A percentile compares a stretch with the other conserved stretches of the same genome.
These are phyloP conservation scores for Ganoderma lucidum DNA, from an alignment of 1,284 basidiomycete species.

Conservation along the genomic window DNA sequence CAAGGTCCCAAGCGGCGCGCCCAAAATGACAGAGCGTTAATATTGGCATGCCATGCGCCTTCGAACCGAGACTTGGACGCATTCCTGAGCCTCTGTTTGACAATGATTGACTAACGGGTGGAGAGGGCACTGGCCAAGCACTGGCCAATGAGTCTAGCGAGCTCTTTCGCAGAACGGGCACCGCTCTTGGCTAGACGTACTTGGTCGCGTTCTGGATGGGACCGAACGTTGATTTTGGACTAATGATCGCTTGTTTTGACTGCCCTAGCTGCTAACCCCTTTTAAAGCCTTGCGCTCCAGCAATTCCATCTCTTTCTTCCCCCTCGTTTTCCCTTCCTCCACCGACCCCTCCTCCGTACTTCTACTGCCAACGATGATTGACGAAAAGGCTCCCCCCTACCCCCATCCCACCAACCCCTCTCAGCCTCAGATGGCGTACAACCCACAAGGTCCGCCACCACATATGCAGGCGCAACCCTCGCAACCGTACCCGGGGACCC, in stretches of 20 bases:
- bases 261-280: not conserved
- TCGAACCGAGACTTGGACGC: not conserved
- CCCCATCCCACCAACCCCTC: slow-evolving; percentile 10
- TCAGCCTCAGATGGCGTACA: slow-evolving; percentile 14
- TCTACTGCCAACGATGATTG: slow-evolving; percentile 15
- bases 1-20: not conserved
- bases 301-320: not conserved
- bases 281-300: not conserved
- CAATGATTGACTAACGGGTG: not conserved
- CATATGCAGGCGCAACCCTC: slow-evolving; percentile 8
- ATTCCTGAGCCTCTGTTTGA: not conserved
- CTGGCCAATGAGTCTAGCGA: not conserved
- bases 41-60: not conserved
- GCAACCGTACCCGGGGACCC: slow-evolving; percentile 1
- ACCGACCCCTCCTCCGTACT: not conserved
- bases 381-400: slow-evolving; percentile 23
- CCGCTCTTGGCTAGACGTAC: not conserved
- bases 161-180: not conserved
- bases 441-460: slow-evolving; percentile 5
- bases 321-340: not conserved
- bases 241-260: not conserved
- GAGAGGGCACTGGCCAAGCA: no score
- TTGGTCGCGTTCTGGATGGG: not conserved
- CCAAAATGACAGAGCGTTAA: not conserved
- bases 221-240: not conserved